These are phyloP conservation scores for Ophiostoma piceae DNA, from an alignment of 2,329 filamentous ascomycete species.

Conservation along the genomic window DNA sequence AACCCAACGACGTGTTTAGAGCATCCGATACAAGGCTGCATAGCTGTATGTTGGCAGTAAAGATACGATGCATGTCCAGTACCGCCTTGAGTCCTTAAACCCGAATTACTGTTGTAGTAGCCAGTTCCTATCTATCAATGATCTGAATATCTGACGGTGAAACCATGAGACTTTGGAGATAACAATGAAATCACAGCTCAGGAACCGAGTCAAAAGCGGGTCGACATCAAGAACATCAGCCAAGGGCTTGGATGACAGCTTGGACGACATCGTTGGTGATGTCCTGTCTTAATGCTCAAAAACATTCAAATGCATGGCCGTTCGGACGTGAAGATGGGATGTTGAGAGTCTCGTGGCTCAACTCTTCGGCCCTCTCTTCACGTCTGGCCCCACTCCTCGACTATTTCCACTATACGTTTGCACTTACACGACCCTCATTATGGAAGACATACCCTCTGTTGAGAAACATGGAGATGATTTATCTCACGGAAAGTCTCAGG, in stretches of 20 bases:
- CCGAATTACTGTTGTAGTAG: not conserved
- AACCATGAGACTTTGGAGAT: not conserved
- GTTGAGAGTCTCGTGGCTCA: not conserved
- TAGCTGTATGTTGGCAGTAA: not conserved
- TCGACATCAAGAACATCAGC: not conserved
- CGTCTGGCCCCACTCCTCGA: not conserved
- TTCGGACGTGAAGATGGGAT: not conserved
- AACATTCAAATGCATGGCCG: not conserved
- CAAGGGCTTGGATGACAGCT: not conserved
- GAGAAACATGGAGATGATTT: slow-evolving; percentile 1
- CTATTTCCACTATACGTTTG: not conserved
- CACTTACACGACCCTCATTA: not conserved
- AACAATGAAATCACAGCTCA: not conserved
- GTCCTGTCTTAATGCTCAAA: not conserved
- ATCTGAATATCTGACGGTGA: not conserved
- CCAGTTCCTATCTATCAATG: not conserved
- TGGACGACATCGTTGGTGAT: not conserved
- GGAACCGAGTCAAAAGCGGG: not conserved
- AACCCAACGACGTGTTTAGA: not conserved
- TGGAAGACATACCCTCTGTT: not conserved
- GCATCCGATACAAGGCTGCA: not conserved
- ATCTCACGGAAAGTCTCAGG: not conserved
- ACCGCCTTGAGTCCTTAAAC: not conserved
- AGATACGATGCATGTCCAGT: not conserved
- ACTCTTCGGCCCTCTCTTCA: not conserved